Base-by-base conservation (phyloP, 768 basidiomycete genomes). In the Hypholoma sublateritium region DNA sequence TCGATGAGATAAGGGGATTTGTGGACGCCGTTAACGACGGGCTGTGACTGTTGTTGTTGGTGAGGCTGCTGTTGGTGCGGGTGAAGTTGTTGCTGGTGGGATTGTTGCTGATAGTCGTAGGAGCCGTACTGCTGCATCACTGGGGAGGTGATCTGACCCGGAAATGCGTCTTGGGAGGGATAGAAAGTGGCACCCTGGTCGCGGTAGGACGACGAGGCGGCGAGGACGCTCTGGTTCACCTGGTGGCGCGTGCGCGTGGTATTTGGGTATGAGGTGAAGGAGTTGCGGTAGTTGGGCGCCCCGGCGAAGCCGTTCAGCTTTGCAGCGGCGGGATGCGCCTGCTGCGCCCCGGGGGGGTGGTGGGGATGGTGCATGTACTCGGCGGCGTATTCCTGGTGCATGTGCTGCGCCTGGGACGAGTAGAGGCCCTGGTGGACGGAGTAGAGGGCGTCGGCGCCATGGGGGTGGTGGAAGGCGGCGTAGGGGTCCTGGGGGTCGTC, bases 201-300 rank as follows among this genome's bases (percentile, higher is more conserved):
- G 55, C 75, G 74, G 62, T 70, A 76, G 63, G 69, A 69, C 5
- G 61, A 53, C 62, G 69, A 67, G 9, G 59, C 55, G 63, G 63
- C 65, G 55, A 74, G 62, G 50, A 62, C 65, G 55, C 67, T 69
- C 63, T 74, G 76, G 53, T 62, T 66, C 59, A 65, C 67, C 62
- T 74, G 76, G 55, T 74, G 74, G 56, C 78, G 72, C 53, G 72
- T 62, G 56, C 80, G 77, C 56, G 73, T 77, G 50, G 73, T 72
- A 65, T 78, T 77, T 49, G 80, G 77, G 55, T 69, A 74, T 45
- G 73, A 66, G 59, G 58, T 74, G 67, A 75, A 77, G 43, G 72
- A 70, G 34, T 71, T 59, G 58, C 75, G 62, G 59, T 67, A 73
- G 47, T 65, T 66, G 52, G 65, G 65, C 55, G n/a, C 42, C 2